Evolutionary conservation across 163 green algal species (phyloP).

Genomic region (Trebouxia gelatinosa): DNA sequence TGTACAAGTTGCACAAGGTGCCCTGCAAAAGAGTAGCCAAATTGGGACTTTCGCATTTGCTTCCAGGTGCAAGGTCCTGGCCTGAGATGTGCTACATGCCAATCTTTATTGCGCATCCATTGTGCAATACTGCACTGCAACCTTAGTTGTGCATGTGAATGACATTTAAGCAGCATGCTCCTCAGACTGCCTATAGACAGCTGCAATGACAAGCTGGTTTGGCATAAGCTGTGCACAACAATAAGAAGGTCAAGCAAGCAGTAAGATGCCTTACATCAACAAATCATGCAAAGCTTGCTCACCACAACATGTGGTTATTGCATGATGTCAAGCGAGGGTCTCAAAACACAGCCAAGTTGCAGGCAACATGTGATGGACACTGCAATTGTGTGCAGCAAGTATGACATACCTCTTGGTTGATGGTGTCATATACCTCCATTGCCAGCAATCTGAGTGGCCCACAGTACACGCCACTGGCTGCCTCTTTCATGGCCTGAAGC

Average conservation of each 20-base stretch:
- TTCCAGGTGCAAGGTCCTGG: not conserved
- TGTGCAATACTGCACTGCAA: too few species aligned
- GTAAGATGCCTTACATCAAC: not conserved
- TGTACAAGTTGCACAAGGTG: constrained; percentile 11
- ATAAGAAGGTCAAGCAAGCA: not conserved
- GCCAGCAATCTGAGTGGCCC: constrained; percentile 56
- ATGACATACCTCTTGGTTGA: constrained; percentile 49
- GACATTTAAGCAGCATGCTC: not conserved
- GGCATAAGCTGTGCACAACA: not conserved
- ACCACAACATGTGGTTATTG: not conserved
- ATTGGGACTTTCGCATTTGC: too few species aligned
- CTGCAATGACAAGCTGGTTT: too few species aligned
- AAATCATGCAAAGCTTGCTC: not conserved
- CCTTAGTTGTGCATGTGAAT: not conserved
- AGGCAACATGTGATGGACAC: too few species aligned
- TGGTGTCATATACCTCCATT: constrained; percentile 59
- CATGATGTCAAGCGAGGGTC: too few species aligned
- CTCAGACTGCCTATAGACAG: not conserved
- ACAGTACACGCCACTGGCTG: constrained; percentile 70
- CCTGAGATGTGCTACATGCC: not conserved
- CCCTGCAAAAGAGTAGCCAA: not conserved
- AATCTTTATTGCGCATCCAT: too few species aligned
- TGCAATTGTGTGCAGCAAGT: not conserved
- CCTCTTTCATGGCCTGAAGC: constrained; percentile 56
- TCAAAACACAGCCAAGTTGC: too few species aligned